A percentile compares a stretch with the other conserved stretches of the same genome.
These are phyloP conservation scores for Nakazawaea molendinolei DNA, from an alignment of 805 yeast genomes.

Conservation along the genomic window DNA sequence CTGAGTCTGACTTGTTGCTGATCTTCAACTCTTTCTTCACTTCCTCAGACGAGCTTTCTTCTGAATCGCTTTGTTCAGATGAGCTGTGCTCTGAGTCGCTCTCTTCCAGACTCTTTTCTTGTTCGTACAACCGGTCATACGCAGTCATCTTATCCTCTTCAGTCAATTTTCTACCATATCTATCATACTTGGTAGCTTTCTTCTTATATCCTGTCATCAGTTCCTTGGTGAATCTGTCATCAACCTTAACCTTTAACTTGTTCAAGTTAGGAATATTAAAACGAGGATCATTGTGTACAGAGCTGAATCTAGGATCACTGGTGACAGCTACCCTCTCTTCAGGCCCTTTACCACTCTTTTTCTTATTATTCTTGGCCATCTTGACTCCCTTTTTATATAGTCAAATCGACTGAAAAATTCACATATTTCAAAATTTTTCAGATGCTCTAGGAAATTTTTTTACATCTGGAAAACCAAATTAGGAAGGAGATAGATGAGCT, in stretches of 20 bases:
- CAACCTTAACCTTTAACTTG: slow-evolving; percentile 70
- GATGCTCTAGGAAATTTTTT: slow-evolving; percentile 11
- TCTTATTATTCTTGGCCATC: slow-evolving; percentile 12
- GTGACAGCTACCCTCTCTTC: too few relatives aligned
- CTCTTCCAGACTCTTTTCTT: slow-evolving; percentile 17
- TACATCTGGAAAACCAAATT: not conserved
- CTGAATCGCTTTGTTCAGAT: slow-evolving; percentile 27
- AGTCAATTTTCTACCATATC: slow-evolving; percentile 74
- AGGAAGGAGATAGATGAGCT: not conserved
- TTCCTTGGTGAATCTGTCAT: slow-evolving; percentile 72
- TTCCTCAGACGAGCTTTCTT: slow-evolving; percentile 19
- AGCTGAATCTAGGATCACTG: slow-evolving; percentile 69
- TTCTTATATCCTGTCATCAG: slow-evolving; percentile 53
- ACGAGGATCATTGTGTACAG: slow-evolving; percentile 82
- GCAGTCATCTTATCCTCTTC: slow-evolving; percentile 33
- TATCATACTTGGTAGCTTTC: slow-evolving; percentile 66
- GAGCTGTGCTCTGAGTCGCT: slow-evolving; percentile 15
- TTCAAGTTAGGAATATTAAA: slow-evolving; percentile 69
- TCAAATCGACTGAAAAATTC: not conserved
- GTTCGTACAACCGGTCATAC: slow-evolving; percentile 60
- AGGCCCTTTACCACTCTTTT: slow-evolving; percentile 18
- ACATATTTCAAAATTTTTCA: slow-evolving; percentile 16
- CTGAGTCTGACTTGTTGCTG: slow-evolving; percentile 12
- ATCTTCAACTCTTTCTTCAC: slow-evolving; percentile 17
- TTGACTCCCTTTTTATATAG: slow-evolving; percentile 8